Evolutionary conservation across 2,329 filamentous ascomycete species (phyloP).

Genomic region (Penicillium sp.): DNA sequence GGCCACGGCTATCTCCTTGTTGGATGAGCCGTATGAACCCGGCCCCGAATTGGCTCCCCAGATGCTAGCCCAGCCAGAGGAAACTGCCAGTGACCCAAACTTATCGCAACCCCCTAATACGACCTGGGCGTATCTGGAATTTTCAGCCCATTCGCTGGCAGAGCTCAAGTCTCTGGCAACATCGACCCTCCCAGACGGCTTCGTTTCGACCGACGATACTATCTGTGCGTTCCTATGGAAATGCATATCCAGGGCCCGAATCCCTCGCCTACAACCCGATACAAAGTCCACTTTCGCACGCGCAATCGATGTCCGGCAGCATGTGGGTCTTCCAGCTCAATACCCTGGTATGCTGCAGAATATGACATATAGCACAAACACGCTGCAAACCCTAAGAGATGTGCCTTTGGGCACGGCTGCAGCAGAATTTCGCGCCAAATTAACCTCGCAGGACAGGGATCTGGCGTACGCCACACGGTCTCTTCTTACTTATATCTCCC

Average conservation of each 20-base stretch:
- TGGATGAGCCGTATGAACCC: constrained; percentile 38
- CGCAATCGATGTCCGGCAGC: constrained; percentile 49
- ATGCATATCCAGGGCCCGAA: constrained; percentile 43
- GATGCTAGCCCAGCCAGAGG: constrained; percentile 25
- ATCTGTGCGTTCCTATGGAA: constrained; percentile 54
- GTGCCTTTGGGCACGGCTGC: constrained; percentile 37
- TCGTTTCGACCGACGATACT: constrained; percentile 55
- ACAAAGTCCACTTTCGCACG: constrained; percentile 42
- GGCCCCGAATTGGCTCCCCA: constrained; percentile 39
- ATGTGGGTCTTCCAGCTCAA: constrained; percentile 39
- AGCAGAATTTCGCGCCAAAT: constrained; percentile 38
- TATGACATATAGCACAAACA: constrained; percentile 43
- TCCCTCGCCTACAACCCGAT: constrained; percentile 30
- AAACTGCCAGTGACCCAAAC: background rate
- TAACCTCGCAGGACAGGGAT: constrained; percentile 31
- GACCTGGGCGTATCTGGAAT: constrained; percentile 13
- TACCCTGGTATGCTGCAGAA: constrained; percentile 52
- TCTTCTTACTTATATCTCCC: constrained; percentile 42
- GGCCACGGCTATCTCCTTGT: constrained; percentile 37
- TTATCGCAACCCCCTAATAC: background rate
- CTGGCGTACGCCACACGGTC: constrained; percentile 38
- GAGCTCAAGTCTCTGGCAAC: constrained; percentile 12
- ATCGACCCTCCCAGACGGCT: constrained; percentile 25
- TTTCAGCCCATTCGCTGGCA: constrained; percentile 7
- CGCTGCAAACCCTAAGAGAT: constrained; percentile 29